Evolutionary conservation across 108 stramenopile species (phyloP), one percentile per base, ranked within the genome.

Genomic region (Chaetoceros tenuissimus): DNA sequence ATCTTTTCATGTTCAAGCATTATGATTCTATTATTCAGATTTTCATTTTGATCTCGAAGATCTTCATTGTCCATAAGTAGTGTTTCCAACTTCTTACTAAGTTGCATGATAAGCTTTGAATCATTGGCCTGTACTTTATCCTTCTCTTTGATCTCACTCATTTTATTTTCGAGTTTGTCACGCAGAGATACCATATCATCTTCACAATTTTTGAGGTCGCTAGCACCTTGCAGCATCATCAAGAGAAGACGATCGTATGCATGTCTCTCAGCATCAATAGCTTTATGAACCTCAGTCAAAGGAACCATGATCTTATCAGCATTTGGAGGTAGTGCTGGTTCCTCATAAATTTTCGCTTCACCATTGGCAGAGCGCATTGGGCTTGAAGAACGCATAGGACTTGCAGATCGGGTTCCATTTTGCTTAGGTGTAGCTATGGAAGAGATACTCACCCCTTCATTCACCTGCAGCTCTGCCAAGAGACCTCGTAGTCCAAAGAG

Each of bases 11-110:
- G 80, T 69, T 92, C 91, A 31, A 84, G 82, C n/a, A 71, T 70
- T 46, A 92, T 79, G 46, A 92, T 69, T 13, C 91, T 71, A 48
- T 77, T 77, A 55, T 92, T 87, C 63, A 92, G 69, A 25, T 85
- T 80, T 55, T 92, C 91, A 57, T 89, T 92, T 51, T 87, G 83
- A 58, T 92, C 91, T 59, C 90, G 63, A 55, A 94, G 62, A 55
- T 94, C 93, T 66, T 91, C 89, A 59, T 91, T 91, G 72, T 94
- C 93, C 85, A 91, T 88, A 45, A 94, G 71, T 3, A 94, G 75
- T 1, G 85, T 91, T 62, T 94, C 93, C 13, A 94, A 77, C 67
- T 94, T 94, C 75, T 90, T 94, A 62, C 86, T 88, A 51, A 94
- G 70, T 58, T 94, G 93, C 89, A 91, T 91, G 43, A 94, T 89